Evolutionary conservation across 805 yeast species (phyloP).

Genomic region (Spathaspora gorwiae): DNA sequence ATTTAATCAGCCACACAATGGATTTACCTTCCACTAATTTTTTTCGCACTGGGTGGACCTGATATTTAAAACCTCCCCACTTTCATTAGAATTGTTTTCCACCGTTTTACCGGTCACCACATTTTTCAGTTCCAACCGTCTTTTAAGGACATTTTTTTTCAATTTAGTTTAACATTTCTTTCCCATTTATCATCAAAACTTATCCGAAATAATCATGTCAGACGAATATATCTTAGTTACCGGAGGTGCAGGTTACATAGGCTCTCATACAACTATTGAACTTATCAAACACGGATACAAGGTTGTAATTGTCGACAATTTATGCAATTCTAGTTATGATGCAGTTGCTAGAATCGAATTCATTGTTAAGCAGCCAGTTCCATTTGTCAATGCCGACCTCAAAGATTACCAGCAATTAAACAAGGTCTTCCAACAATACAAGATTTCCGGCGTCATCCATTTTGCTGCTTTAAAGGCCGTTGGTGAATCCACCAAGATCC

Average conservation of each 20-base stretch:
- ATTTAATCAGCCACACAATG: background rate
- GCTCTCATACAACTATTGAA: conserved; percentile 73
- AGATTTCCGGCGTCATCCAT: conserved; percentile 61
- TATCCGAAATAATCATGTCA: conserved; percentile 3
- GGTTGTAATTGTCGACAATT: conserved; percentile 70
- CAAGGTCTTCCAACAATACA: conserved; percentile 44
- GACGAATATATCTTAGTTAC: conserved; percentile 52
- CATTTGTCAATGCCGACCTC: conserved; percentile 57
- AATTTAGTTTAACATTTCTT: background rate
- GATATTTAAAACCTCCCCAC: background rate
- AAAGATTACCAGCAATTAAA: conserved; percentile 44
- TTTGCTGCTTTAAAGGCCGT: conserved; percentile 84
- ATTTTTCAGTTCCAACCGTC: background rate
- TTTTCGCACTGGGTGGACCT: background rate
- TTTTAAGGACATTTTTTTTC: background rate
- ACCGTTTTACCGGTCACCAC: background rate
- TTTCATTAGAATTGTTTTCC: background rate
- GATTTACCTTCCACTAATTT: background rate
- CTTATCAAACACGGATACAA: conserved; percentile 57
- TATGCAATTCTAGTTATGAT: conserved; percentile 62
- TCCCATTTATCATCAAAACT: background rate
- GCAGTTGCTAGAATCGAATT: conserved; percentile 60
- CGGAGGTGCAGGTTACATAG: conserved; percentile 87
- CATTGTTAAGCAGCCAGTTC: conserved; percentile 45
- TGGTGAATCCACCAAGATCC: conserved; percentile 68